These are phyloP conservation scores for Geum urbanum DNA, from an alignment of 306 rosid genomes.

Conservation along the genomic window DNA sequence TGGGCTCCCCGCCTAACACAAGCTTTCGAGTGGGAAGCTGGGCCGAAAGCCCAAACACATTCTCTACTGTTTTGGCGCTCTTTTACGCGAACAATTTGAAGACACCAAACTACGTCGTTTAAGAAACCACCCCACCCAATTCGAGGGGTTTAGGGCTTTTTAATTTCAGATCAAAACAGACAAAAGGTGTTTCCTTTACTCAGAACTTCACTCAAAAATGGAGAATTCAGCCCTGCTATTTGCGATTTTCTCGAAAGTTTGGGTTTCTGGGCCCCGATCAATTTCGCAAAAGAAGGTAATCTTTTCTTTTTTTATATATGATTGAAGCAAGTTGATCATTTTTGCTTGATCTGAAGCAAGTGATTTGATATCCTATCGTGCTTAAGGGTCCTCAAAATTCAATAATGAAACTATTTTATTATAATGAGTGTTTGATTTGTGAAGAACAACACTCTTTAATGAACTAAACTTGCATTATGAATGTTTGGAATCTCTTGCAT, in stretches of 20 bases:
- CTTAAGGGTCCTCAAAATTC: neutral
- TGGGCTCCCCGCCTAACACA: neutral
- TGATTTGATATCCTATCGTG: constrained; percentile 26
- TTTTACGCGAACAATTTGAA: neutral
- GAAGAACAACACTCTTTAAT: constrained; percentile 54
- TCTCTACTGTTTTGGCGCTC: neutral
- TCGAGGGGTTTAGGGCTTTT: neutral
- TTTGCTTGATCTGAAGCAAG: neutral
- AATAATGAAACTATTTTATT: neutral
- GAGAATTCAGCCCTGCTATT: neutral
- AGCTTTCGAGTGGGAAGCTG: neutral
- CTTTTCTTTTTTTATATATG: neutral
- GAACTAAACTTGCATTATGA: constrained; percentile 48
- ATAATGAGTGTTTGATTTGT: constrained; percentile 11
- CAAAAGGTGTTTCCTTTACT: neutral
- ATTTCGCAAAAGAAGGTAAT: neutral
- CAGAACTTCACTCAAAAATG: neutral
- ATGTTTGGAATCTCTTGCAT: constrained; percentile 57
- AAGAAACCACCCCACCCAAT: neutral
- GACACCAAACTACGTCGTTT: neutral
- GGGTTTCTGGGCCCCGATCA: neutral
- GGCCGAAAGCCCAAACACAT: neutral
- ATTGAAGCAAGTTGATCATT: neutral
- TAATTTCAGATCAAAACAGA: neutral
- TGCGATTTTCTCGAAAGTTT: neutral